A percentile compares a stretch with the other conserved stretches of the same genome.
Evolutionary conservation across 441 rosid genomes (phyloP).

Genomic region (Bruguiera hainesii): DNA sequence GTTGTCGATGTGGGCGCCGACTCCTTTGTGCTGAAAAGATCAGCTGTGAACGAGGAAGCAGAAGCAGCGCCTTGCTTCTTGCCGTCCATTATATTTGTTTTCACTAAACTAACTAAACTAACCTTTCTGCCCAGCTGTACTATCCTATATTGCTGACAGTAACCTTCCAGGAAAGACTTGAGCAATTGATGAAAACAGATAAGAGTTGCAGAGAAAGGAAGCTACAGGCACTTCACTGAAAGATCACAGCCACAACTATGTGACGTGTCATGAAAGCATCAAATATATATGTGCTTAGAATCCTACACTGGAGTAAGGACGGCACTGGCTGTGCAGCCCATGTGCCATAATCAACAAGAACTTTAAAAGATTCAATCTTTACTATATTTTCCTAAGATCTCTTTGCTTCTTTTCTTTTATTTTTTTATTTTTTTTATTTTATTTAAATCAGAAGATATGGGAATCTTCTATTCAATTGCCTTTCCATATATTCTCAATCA

Average conservation of each 20-base stretch:
- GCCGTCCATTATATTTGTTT: slow-evolving; percentile 45
- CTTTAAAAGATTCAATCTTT: slow-evolving; percentile 1
- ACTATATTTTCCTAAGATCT: slow-evolving; percentile 1
- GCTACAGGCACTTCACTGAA: background rate
- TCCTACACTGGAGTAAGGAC: slow-evolving; percentile 1
- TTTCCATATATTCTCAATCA: slow-evolving; percentile 3
- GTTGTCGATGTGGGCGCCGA: slow-evolving; percentile 42
- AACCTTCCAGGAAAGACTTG: slow-evolving; percentile 3
- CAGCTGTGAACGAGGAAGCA: slow-evolving; percentile 49
- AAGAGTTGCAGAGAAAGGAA: slow-evolving; percentile 20
- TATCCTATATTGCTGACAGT: background rate
- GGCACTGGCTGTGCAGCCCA: slow-evolving; percentile 37
- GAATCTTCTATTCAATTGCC: slow-evolving; percentile 16
- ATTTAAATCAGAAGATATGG: slow-evolving; percentile 16
- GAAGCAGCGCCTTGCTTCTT: slow-evolving; percentile 33
- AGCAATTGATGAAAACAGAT: slow-evolving; percentile 15
- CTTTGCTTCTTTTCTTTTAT: background rate
- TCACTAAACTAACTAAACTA: background rate
- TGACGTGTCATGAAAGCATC: slow-evolving; percentile 1
- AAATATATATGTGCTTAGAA: slow-evolving; percentile 5
- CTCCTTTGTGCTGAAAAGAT: slow-evolving; percentile 69
- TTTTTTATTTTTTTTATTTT: too few relatives aligned
- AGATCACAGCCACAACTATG: background rate
- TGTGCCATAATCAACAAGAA: slow-evolving; percentile 28
- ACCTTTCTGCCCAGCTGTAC: background rate